phyloP scores from a whole-genome alignment of 2,329 filamentous ascomycete genomes.

The Fusarium nelsonii region DNA sequence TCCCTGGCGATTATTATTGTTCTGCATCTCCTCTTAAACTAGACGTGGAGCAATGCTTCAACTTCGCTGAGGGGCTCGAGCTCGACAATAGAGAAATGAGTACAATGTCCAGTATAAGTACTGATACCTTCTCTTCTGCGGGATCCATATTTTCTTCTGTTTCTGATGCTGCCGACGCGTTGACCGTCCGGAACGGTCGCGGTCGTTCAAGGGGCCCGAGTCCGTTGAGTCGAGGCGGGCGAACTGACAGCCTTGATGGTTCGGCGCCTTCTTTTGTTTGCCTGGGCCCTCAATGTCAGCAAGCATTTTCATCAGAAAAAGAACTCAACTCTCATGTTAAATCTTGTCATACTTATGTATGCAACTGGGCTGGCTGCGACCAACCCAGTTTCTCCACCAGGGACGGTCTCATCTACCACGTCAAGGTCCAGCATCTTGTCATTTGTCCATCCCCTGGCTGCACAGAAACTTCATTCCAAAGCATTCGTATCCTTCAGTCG shows the following conservation, averaged over 20 bases:
- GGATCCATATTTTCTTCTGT: conserved; percentile 50
- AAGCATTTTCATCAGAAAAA: conserved; percentile 41
- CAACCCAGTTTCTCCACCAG: conserved; percentile 54
- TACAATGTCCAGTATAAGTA: conserved; percentile 41
- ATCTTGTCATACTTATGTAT: conserved; percentile 51
- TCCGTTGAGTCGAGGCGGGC: conserved; percentile 34
- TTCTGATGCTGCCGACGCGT: conserved; percentile 44
- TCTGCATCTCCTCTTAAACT: conserved; percentile 32
- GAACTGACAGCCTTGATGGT: conserved; percentile 28
- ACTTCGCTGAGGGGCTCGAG: conserved; percentile 14
- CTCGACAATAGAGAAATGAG: conserved; percentile 39
- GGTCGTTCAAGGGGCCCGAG: conserved; percentile 44
- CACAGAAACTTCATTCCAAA: conserved; percentile 53
- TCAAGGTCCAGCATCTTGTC: conserved; percentile 59
- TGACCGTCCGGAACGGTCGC: conserved; percentile 28
- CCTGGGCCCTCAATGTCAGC: conserved; percentile 48
- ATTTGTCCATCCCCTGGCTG: conserved; percentile 57
- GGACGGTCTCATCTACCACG: conserved; percentile 58
- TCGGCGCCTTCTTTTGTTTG: conserved; percentile 42
- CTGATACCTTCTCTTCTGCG: conserved; percentile 48
- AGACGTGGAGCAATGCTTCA: conserved; percentile 12
- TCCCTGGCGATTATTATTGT: conserved; percentile 25
- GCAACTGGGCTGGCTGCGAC: conserved; percentile 57
- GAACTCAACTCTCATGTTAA: conserved; percentile 46
- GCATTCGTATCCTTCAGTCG: conserved; percentile 51